These are phyloP conservation scores for Cicer yamashitae DNA, from an alignment of 306 rosid species.

Conservation along the genomic window DNA sequence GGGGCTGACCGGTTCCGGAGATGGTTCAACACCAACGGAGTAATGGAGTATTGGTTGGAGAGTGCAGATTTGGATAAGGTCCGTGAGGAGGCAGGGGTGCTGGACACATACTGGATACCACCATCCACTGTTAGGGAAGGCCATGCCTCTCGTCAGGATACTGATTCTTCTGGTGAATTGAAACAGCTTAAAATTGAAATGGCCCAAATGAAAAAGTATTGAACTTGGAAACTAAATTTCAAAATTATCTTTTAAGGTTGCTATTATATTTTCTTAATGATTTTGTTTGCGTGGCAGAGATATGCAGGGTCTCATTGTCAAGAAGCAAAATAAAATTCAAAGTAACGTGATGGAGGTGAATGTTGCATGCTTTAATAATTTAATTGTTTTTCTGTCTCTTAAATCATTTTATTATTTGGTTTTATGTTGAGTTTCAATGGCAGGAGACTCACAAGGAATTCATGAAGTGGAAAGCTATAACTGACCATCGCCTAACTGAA, in stretches of 20 bases:
- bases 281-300: constrained; percentile 63
- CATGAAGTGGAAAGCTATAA: constrained; percentile 63
- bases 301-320: constrained; percentile 64
- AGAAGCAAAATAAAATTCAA: constrained; percentile 56
- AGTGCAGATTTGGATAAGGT: constrained; percentile 64
- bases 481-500: constrained; percentile 61
- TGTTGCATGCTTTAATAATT: constrained; percentile 39
- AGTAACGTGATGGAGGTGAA: constrained; percentile 59
- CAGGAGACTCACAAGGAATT: constrained; percentile 66
- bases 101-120: constrained; percentile 81
- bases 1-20: constrained; percentile 76
- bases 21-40: constrained; percentile 75
- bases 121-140: constrained; percentile 47
- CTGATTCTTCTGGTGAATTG: constrained; percentile 68
- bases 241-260: constrained; percentile 33
- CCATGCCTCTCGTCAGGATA: constrained; percentile 38
- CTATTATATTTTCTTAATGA: constrained; percentile 36
- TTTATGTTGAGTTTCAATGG: constrained; percentile 40
- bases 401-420: constrained; percentile 21
- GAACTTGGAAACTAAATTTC: constrained; percentile 39
- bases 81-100: constrained; percentile 76
- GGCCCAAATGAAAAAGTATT: constrained; percentile 74
- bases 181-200: constrained; percentile 68
- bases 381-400: constrained; percentile 23
- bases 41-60: constrained; percentile 97